Evolutionary conservation across 2,329 filamentous ascomycete genomes (phyloP), one percentile per base, ranked within the genome.

Genomic region (Beauveria sp.): DNA sequence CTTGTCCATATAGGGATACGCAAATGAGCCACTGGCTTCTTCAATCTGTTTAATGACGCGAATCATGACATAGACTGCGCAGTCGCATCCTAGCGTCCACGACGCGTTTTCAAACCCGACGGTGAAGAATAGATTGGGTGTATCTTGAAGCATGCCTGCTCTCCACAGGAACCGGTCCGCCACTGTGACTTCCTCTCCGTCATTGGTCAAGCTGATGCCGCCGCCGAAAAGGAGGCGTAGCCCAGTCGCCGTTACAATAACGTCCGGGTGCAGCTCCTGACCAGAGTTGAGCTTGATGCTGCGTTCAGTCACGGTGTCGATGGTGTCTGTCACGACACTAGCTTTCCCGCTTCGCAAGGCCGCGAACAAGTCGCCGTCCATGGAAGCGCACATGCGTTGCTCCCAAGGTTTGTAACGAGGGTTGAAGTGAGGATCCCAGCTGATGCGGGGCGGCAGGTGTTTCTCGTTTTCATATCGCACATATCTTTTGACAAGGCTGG

Each of bases 241-340:
- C 0, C 86, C 87, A 0, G 87, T 89, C 0, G 87, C 87, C 0
- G 85, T 87, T 57, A 89, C 75, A 64, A 89, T 86, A 61, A 84
- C 78, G 65, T 89, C 86, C 0, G 85, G 80, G 10, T 79, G 69
- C 0, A 88, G 68, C 0, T 63, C 73, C 67, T 74, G 68, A 3
- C 80, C 77, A 2, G 74, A 74, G 8, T 73, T 64, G 24, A 84
- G 76, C 46, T 72, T 67, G 6, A 87, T 76, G 22, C 75, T 73
- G 3, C 70, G 67, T 1, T 72, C 66, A 0, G 80, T 81, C 12
- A 82, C 74, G 0, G 68, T 75, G 40, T 76, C 72, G 64, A 86
- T 82, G 10, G 64, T 65, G 31, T 73, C 80, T 0, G 81, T 83
- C 2, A 76, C 73, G 2, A 83, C 69, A 9, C 71, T 68, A 18